Percentiles rank a stretch among this genome's conserved stretches.
phyloP scores from a whole-genome alignment of 495 filamentous ascomycete species.

The Daldinia loculata region DNA sequence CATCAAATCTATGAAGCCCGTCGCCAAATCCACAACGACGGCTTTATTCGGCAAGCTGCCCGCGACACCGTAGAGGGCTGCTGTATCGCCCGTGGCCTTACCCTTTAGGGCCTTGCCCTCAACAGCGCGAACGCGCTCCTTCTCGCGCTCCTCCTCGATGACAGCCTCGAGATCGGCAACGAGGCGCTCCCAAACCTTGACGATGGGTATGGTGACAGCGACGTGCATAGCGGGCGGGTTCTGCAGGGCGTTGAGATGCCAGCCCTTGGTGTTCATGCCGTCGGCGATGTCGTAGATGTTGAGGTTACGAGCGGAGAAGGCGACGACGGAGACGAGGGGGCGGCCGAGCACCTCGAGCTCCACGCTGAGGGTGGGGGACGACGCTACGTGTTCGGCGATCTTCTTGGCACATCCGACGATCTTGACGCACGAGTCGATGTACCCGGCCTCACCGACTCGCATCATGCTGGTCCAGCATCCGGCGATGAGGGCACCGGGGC shows the following conservation, averaged over 20 bases:
- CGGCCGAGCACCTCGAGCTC: conserved; percentile 85
- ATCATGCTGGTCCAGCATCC: conserved; percentile 93
- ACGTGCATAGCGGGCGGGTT: conserved; percentile 94
- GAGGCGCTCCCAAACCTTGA: conserved; percentile 77
- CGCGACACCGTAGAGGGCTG: conserved; percentile 93
- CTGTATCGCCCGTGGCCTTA: conserved; percentile 72
- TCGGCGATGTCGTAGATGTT: conserved; percentile 91
- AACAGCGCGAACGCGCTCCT: conserved; percentile 68
- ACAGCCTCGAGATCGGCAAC: conserved; percentile 79
- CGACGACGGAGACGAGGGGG: conserved; percentile 88
- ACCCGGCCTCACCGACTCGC: conserved; percentile 87
- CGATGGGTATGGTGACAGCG: conserved; percentile 92
- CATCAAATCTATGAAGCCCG: conserved; percentile 91
- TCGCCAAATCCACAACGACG: conserved; percentile 88
- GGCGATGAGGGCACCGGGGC: conserved; percentile 92
- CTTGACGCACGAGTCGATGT: conserved; percentile 80
- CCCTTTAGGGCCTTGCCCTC: conserved; percentile 79
- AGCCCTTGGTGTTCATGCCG: conserved; percentile 80
- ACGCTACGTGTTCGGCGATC: conserved; percentile 77
- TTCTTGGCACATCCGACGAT: conserved; percentile 90
- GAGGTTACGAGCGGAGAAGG: conserved; percentile 80
- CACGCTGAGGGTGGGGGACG: conserved; percentile 67
- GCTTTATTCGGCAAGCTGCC: conserved; percentile 95
- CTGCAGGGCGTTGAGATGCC: conserved; percentile 96
- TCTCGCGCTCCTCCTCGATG: conserved; percentile 77